Evolutionary conservation across 148 eudicot species (phyloP).

Genomic region (Amaranthus hypochondriacus): DNA sequence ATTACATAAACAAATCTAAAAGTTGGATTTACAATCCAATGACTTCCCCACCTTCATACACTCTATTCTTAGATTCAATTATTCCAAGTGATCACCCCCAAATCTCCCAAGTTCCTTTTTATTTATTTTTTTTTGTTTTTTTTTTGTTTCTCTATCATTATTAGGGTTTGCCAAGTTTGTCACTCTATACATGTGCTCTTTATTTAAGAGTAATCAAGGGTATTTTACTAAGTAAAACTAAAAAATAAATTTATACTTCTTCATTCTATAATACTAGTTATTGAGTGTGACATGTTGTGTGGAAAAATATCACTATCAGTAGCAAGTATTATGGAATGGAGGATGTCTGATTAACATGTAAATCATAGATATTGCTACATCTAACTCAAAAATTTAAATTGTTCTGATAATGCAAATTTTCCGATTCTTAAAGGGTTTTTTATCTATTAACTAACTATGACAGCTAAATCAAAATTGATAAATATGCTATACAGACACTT

Average conservation of each 20-base stretch:
- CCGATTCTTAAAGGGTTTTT: too few relatives aligned
- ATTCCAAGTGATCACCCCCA: slow-evolving; percentile 2
- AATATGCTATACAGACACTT: too few relatives aligned
- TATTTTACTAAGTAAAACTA: background rate
- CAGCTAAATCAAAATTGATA: too few relatives aligned
- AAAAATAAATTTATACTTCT: background rate
- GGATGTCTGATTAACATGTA: too few relatives aligned
- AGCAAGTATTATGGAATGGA: background rate
- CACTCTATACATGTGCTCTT: background rate
- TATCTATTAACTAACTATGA: too few relatives aligned
- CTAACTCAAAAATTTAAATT: too few relatives aligned
- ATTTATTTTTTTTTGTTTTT: background rate
- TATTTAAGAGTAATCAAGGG: slow-evolving; percentile 1
- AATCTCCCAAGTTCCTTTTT: too few relatives aligned
- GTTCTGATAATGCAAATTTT: background rate
- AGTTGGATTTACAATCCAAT: slow-evolving; percentile 26
- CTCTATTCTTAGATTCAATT: slow-evolving; percentile 15
- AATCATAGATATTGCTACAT: too few relatives aligned
- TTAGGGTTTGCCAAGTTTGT: background rate
- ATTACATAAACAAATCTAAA: slow-evolving; percentile 57
- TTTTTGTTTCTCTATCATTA: background rate
- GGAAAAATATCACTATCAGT: too few relatives aligned
- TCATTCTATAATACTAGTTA: too few relatives aligned
- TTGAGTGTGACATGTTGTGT: too few relatives aligned
- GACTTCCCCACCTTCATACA: slow-evolving; percentile 18